Evolutionary conservation across 2,329 filamentous ascomycete genomes (phyloP).

Genomic region (Aspergillus tubingensis): DNA sequence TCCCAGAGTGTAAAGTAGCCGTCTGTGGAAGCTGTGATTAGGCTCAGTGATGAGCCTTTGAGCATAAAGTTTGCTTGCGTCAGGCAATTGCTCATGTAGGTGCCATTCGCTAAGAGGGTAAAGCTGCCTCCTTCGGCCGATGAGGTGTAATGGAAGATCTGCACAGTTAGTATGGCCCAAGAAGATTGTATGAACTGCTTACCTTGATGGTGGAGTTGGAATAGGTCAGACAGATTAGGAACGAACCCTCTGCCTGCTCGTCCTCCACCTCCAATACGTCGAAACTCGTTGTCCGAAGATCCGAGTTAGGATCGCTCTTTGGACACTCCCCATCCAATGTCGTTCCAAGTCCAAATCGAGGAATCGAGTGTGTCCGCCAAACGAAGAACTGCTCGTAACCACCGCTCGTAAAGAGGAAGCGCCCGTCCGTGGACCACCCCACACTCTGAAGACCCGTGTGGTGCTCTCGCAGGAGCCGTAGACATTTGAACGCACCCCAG

Average conservation of each 20-base stretch:
- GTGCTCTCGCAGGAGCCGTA: slow-evolving; percentile 73
- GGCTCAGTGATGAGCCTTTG: slow-evolving; percentile 45
- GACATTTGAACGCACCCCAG: slow-evolving; percentile 48
- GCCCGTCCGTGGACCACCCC: slow-evolving; percentile 67
- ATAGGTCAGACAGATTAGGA: slow-evolving; percentile 70
- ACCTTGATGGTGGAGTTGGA: slow-evolving; percentile 79
- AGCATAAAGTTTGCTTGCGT: slow-evolving; percentile 59
- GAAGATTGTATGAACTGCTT: slow-evolving; percentile 9
- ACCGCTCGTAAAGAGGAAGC: slow-evolving; percentile 79
- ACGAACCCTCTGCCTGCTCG: slow-evolving; percentile 34
- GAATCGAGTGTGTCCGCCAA: slow-evolving; percentile 67
- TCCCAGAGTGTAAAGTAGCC: slow-evolving; percentile 70
- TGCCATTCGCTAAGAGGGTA: slow-evolving; percentile 53
- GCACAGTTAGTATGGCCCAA: slow-evolving; percentile 17
- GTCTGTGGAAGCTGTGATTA: slow-evolving; percentile 75
- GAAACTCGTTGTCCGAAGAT: slow-evolving; percentile 81
- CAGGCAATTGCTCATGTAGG: slow-evolving; percentile 73
- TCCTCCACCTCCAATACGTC: slow-evolving; percentile 53
- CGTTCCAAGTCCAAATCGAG: slow-evolving; percentile 56
- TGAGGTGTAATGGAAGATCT: slow-evolving; percentile 51
- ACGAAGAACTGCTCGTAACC: slow-evolving; percentile 88
- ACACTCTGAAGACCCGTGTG: slow-evolving; percentile 81
- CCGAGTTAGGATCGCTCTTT: slow-evolving; percentile 54
- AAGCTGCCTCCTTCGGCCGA: slow-evolving; percentile 26
- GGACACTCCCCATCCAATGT: slow-evolving; percentile 55